These are phyloP conservation scores for Quercus ilex DNA, from an alignment of 306 rosid species.

Conservation along the genomic window DNA sequence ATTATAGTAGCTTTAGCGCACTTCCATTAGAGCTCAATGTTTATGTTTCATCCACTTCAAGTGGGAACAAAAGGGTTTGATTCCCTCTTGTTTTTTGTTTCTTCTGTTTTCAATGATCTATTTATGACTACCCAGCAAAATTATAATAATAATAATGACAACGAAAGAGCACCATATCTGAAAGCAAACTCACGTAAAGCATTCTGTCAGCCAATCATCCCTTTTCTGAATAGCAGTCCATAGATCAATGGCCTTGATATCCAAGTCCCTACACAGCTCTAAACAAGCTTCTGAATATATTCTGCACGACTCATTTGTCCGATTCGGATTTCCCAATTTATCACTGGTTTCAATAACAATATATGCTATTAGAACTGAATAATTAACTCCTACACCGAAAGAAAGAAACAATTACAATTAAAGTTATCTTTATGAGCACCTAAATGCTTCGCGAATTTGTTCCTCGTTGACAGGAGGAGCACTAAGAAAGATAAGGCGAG, in stretches of 20 bases:
- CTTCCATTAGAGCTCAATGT: too few species aligned
- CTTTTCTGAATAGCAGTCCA: constrained; percentile 50
- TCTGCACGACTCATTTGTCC: constrained; percentile 50
- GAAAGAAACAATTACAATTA: neutral
- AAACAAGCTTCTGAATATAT: constrained; percentile 76
- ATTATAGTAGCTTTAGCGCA: too few species aligned
- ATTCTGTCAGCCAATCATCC: constrained; percentile 48
- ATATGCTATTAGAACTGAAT: neutral
- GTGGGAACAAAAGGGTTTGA: neutral
- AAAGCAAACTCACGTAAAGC: constrained; percentile 54
- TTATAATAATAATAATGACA: too few species aligned
- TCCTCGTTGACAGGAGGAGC: constrained; percentile 65
- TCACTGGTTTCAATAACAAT: constrained; percentile 14
- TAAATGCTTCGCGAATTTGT: constrained; percentile 17
- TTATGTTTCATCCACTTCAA: neutral
- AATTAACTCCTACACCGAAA: neutral
- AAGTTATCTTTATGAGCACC: constrained; percentile 21
- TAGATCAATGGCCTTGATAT: constrained; percentile 52
- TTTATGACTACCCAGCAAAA: too few species aligned
- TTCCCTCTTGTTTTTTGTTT: too few species aligned
- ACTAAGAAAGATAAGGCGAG: constrained; percentile 53
- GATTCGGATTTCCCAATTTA: neutral
- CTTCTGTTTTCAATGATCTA: too few species aligned
- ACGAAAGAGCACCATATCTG: neutral
- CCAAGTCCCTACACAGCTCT: constrained; percentile 55